These are phyloP conservation scores for Cornus controversa DNA, from an alignment of 148 eudicot genomes.

Conservation along the genomic window DNA sequence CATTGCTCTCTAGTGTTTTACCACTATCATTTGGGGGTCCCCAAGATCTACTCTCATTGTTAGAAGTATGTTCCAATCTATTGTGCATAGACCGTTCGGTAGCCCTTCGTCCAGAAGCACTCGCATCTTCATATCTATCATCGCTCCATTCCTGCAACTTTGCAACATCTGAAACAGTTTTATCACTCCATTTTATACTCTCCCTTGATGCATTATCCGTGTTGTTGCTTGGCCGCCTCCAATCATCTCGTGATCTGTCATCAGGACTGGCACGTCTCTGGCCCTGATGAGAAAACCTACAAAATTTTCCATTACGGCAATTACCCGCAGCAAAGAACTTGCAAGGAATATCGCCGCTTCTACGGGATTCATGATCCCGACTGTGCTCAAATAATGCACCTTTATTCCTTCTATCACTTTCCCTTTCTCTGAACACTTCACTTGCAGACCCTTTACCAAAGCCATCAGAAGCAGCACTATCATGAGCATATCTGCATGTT, in stretches of 20 bases:
- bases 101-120: background rate
- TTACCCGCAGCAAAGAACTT: conserved; percentile 33
- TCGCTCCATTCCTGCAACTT: conserved; percentile 1
- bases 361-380: conserved; percentile 8
- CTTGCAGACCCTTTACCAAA: background rate
- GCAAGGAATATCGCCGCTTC: conserved; percentile 22
- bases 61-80: conserved; percentile 4
- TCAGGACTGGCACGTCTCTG: conserved; percentile 4
- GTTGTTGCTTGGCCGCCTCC: background rate
- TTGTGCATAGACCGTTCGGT: background rate
- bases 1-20: background rate
- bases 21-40: background rate
- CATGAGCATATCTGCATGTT: conserved; percentile 19
- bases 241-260: conserved; percentile 15
- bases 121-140: background rate
- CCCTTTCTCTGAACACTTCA: conserved; percentile 15
- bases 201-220: conserved; percentile 8
- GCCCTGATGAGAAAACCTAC: conserved; percentile 38
- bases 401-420: conserved; percentile 3
- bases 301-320: conserved; percentile 28
- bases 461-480: conserved; percentile 13
- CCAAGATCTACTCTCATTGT: background rate
- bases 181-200: conserved; percentile 18
- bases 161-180: background rate
- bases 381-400: conserved; percentile 19